Conservation (phyloP, 768 basidiomycete species). For the Asterophora parasitica region DNA sequence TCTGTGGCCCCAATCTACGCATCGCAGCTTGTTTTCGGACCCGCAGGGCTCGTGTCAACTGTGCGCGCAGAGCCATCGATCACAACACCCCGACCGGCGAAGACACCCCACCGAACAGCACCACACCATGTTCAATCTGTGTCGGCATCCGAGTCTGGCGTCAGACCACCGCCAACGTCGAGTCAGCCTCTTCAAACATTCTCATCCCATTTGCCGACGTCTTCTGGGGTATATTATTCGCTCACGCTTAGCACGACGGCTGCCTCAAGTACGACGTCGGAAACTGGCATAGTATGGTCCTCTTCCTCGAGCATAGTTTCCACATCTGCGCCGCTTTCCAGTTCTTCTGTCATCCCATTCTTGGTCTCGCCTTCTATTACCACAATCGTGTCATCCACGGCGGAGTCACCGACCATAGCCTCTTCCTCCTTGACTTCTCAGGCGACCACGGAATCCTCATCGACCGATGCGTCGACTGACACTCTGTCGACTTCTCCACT, state of each 20-base stretch:
- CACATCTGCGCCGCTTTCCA: neutral
- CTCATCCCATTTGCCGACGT: conserved; percentile 1
- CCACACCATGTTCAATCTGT: conserved; percentile 9
- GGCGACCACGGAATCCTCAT: neutral
- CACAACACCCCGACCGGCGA: neutral
- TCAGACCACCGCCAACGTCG: neutral
- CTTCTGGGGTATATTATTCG: neutral
- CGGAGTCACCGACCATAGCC: neutral
- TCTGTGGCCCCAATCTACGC: no score
- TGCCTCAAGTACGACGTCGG: neutral
- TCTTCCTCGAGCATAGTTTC: neutral
- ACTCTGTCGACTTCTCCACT: conserved; percentile 7
- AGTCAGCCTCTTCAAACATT: conserved; percentile 7
- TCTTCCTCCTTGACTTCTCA: neutral
- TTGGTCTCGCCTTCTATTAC: neutral
- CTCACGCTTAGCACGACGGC: neutral
- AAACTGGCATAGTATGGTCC: neutral
- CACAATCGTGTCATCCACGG: neutral
- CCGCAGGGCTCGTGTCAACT: conserved; percentile 2
- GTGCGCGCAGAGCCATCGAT: neutral
- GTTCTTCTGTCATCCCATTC: neutral
- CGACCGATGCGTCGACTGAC: conserved; percentile 4
- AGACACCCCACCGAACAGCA: neutral
- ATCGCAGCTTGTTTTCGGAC: conserved; percentile 1
- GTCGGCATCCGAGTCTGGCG: neutral